Base-by-base conservation (phyloP, 2,329 filamentous ascomycete species). In the Trichoderma cornu-damae region DNA sequence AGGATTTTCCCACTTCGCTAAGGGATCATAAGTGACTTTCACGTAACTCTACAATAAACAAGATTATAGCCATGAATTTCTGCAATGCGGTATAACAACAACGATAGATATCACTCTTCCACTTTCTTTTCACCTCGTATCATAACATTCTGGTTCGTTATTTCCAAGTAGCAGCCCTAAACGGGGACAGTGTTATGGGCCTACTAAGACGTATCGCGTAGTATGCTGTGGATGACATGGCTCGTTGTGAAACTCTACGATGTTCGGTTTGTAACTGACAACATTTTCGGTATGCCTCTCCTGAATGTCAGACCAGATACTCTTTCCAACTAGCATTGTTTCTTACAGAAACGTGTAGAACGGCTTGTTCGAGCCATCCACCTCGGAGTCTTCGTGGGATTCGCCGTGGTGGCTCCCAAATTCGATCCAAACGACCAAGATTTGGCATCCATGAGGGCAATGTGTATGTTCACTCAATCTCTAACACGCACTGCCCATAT, bases 151-250 rank as follows among this genome's bases (percentile, higher is more conserved):
- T 67, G 62, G 69, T 72, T 59, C 12, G 61, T 32, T 12, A 8
- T 1, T n/a, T n/a, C n/a, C n/a, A 2, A 6, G 2, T 4, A n/a
- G 2, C 24, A 16, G 12, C 20, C 11, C 16, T 16, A 20, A 20
- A 1, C 11, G 18, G 26, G 1, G 18, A 26, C 12, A 16, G 2
- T 16, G 18, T 1, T 49, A 20, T 7, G 2, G 37, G 24, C n/a
- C 37, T 22, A 16, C 28, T 49, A 18, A 43, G 7, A 14, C 6
- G 2, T n/a, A 34, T 18, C 40, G 6, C 14, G 2, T 14, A 75
- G 79, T 20, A 73, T 87, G 16, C 72, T 87, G 5, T 88, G 84
- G 85, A 80, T 85, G 59, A 86, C 82, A n/a, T 88, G 85, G 85
- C 77, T 86, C 34, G 75, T 85, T 59, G 79, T 83, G 22, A 78